Base-by-base conservation (phyloP, 2,329 filamentous ascomycete species). In the Sporothrix dimorphospora region DNA sequence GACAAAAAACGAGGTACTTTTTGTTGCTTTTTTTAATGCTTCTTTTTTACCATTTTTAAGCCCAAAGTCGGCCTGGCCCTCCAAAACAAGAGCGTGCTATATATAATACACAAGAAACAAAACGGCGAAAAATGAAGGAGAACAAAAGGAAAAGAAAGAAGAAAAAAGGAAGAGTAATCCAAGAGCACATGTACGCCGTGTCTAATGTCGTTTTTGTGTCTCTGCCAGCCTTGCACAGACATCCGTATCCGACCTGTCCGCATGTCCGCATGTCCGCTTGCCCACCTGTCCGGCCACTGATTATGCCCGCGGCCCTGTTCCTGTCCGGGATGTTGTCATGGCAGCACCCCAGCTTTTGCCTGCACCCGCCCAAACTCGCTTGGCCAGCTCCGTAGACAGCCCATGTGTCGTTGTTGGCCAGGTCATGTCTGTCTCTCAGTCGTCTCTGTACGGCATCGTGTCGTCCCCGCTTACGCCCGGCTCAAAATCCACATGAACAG, bases 401-500 rank as follows among this genome's bases (percentile, higher is more conserved):
- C 3, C 12, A 6, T 5, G 2, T 19, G 30, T 34, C 30, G 30
- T 47, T 16, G 42, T 47, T 47, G 12, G 42, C 42, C 42, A 14
- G 16, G 4, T 3, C 14, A 16, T 16, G 42, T 16, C 42, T 47
- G 14, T 47, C 14, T 47, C 14, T 16, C 12, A 47, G 12, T 19
- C 14, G 19, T 16, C 42, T 16, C 14, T 47, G 3, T 16, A 47
- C 42, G 16, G 2, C 19, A 5, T 34, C 45, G 4, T 14, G 19
- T 21, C 8, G 40, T n/a, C 34, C 6, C 49, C 30, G 5, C 49
- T 79, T 73, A 87, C 38, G 82, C 81, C 73, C 84, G 81, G 73
- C 84, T 88, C 73, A 90, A 81, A 75, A 89, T 81, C 91, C 95
- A 96, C 94, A 98, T 99, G 81, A 98, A 97, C 71, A 94, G 84